Evolutionary conservation across 139 green algal species (phyloP).

Genomic region (Coelastrella sp.): DNA sequence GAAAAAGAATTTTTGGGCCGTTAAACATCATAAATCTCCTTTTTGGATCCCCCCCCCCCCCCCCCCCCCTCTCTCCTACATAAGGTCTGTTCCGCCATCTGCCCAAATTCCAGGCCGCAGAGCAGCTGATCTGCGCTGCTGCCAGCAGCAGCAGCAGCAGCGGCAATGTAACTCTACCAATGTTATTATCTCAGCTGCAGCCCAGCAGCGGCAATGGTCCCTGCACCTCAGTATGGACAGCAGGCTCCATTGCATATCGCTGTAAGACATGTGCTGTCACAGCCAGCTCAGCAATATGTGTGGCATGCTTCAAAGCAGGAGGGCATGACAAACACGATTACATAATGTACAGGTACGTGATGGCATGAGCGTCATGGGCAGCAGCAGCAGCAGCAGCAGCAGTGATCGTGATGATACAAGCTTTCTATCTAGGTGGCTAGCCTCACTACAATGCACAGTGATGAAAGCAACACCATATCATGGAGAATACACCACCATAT

Average conservation of each 20-base stretch:
- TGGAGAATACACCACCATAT: slow-evolving; percentile 51
- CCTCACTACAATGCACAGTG: slow-evolving; percentile 64
- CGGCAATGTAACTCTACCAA: no score
- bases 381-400: neutral
- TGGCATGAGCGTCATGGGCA: neutral
- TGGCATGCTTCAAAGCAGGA: slow-evolving; percentile 69
- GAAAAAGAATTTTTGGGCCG: no score
- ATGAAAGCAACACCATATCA: slow-evolving; percentile 71
- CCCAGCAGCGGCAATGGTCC: slow-evolving; percentile 28
- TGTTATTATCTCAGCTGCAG: no score
- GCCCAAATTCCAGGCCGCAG: no score
- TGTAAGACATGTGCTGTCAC: slow-evolving; percentile 74
- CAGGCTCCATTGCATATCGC: slow-evolving; percentile 60
- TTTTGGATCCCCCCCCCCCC: no score
- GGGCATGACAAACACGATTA: slow-evolving; percentile 78
- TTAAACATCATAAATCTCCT: no score
- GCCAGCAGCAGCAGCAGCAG: no score
- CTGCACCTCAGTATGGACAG: slow-evolving; percentile 62
- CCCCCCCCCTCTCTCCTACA: no score
- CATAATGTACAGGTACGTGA: slow-evolving; percentile 60
- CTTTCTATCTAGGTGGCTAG: slow-evolving; percentile 60
- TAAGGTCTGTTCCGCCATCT: no score
- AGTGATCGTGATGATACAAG: slow-evolving; percentile 56
- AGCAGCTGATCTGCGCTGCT: no score
- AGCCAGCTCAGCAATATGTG: slow-evolving; percentile 64